Conservation (phyloP, 441 rosid species). For the Cnidoscolus chayamansa region DNA sequence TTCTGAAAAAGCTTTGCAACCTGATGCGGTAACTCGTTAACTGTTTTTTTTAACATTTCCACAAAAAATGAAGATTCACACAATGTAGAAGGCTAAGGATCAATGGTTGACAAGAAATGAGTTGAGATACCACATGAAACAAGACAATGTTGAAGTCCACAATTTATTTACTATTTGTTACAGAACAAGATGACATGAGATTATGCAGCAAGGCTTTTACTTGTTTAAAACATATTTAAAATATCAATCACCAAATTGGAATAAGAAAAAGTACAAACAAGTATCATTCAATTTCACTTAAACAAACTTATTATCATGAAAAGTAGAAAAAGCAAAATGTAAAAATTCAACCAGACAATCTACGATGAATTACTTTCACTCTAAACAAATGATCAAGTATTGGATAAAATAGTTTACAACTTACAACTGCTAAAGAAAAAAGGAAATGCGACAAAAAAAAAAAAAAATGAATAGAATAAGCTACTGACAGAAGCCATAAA, state of each 20-base stretch:
- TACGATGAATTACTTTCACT: too few species aligned
- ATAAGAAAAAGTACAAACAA: neutral
- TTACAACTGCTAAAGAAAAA: neutral
- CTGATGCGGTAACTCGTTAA: constrained; percentile 29
- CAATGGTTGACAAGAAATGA: neutral
- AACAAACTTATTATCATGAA: neutral
- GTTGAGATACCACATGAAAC: neutral
- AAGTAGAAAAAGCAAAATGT: neutral
- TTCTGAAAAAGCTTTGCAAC: constrained; percentile 96
- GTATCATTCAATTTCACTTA: neutral
- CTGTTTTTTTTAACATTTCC: neutral
- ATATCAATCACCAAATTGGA: neutral
- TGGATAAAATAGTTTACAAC: neutral
- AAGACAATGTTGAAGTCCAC: neutral
- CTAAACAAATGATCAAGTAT: neutral
- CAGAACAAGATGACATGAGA: neutral
- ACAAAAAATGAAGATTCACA: neutral
- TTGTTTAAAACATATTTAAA: neutral
- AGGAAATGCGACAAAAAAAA: neutral
- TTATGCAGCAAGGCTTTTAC: neutral
- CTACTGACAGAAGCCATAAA: neutral
- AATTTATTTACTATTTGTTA: neutral
- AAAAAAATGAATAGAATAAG: neutral
- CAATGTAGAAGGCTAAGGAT: neutral
- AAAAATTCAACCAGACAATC: neutral